Evolutionary conservation across 306 rosid species (phyloP).

Genomic region (Pyrus bretschneideri): DNA sequence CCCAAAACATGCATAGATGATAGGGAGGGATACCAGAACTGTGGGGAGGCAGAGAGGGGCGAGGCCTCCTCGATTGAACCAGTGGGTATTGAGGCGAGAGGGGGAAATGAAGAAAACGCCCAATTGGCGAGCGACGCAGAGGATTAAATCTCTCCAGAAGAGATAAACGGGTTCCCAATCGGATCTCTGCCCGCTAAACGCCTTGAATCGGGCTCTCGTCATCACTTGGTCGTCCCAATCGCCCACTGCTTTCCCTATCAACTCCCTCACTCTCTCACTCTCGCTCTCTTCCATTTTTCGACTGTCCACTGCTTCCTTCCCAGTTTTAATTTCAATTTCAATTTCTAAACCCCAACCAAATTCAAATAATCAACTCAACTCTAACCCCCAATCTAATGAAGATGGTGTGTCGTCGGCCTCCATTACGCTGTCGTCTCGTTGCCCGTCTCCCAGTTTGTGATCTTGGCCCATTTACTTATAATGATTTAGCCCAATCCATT

Average conservation of each 20-base stretch:
- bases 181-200: conserved; percentile 74
- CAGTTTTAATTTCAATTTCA: neutral
- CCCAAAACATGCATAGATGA: neutral
- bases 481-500: too few species aligned
- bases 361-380: too few species aligned
- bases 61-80: conserved; percentile 84
- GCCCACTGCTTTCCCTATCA: conserved; percentile 40
- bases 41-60: conserved; percentile 67
- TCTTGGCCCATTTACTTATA: too few species aligned
- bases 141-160: conserved; percentile 70
- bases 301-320: neutral
- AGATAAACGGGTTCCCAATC: conserved; percentile 64
- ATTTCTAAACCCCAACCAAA: too few species aligned
- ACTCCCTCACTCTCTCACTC: conserved; percentile 31
- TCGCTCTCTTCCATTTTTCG: conserved; percentile 32
- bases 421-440: neutral
- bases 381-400: too few species aligned
- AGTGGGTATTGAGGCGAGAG: conserved; percentile 46
- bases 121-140: conserved; percentile 49
- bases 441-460: neutral
- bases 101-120: conserved; percentile 45
- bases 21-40: conserved; percentile 53
- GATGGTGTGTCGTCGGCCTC: too few species aligned
- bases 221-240: conserved; percentile 73
- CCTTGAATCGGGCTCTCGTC: conserved; percentile 67